Conservation (phyloP, 768 basidiomycete genomes). For the Boletus sp. region DNA sequence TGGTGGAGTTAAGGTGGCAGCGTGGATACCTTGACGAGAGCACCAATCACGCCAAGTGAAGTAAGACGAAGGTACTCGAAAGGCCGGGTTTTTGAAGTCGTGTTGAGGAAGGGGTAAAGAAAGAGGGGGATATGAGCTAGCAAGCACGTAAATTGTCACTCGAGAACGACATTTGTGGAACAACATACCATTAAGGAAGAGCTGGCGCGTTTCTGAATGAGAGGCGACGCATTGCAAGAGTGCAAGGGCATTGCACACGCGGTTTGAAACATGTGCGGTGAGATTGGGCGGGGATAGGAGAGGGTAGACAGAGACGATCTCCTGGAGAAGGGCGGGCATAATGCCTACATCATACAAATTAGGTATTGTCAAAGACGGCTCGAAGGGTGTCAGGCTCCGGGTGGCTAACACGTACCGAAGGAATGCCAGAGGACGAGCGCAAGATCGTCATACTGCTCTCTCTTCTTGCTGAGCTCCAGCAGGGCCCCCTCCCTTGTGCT, state of each 20-base stretch:
- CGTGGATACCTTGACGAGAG: conserved; percentile 84
- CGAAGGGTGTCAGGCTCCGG: neutral
- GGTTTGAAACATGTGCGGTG: conserved; percentile 96
- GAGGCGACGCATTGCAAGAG: conserved; percentile 98
- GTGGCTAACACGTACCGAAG: conserved; percentile 61
- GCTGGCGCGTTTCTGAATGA: conserved; percentile 91
- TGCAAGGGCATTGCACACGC: conserved; percentile 98
- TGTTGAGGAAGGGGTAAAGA: conserved; percentile 98
- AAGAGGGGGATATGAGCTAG: conserved; percentile 92
- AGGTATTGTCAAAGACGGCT: neutral
- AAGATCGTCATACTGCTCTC: conserved; percentile 98
- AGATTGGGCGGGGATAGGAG: conserved; percentile 92
- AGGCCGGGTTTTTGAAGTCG: conserved; percentile 97
- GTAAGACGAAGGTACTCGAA: conserved; percentile 99
- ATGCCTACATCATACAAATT: conserved; percentile 56
- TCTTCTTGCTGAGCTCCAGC: conserved; percentile 95
- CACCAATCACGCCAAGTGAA: conserved; percentile 98
- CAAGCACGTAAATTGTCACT: neutral
- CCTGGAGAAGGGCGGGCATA: conserved; percentile 95
- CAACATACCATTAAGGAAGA: conserved; percentile 84
- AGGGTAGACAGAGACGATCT: conserved; percentile 98
- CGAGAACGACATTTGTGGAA: neutral
- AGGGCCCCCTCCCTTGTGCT: conserved; percentile 85
- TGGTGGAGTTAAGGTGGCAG: neutral
- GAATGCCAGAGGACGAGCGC: conserved; percentile 98